These are phyloP conservation scores for Pterocarpus macrocarpus DNA, from an alignment of 306 rosid genomes.

Conservation along the genomic window DNA sequence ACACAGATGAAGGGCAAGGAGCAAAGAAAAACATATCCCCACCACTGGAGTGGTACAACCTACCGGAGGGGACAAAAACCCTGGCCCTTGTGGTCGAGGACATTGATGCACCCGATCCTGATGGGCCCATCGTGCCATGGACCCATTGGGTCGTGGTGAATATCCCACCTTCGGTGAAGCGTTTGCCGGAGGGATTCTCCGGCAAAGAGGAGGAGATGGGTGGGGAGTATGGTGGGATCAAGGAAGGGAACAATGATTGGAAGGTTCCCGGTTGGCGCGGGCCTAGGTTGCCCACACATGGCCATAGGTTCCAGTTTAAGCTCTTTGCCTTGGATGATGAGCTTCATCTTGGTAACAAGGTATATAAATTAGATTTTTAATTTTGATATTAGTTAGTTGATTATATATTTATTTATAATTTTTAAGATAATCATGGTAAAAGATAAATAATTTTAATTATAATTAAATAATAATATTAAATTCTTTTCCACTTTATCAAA, in stretches of 20 bases:
- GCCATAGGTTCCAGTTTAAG: constrained; percentile 74
- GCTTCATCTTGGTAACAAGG: constrained; percentile 78
- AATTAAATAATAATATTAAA: too few species aligned
- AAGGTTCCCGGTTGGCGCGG: constrained; percentile 87
- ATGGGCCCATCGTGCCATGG: constrained; percentile 73
- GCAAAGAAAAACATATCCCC: constrained; percentile 82
- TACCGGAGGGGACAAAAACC: constrained; percentile 70
- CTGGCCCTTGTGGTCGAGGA: constrained; percentile 80
- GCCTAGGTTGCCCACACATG: constrained; percentile 69
- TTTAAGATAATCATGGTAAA: too few species aligned
- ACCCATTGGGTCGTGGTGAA: constrained; percentile 80
- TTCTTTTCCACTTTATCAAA: too few species aligned
- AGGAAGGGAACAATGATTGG: constrained; percentile 75
- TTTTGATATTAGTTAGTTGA: background rate
- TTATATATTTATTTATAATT: background rate
- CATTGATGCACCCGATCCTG: constrained; percentile 77
- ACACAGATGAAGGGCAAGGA: constrained; percentile 82
- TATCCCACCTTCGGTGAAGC: constrained; percentile 63
- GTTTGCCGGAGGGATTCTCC: constrained; percentile 81
- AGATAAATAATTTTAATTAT: too few species aligned
- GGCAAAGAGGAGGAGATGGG: constrained; percentile 66
- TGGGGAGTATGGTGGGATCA: constrained; percentile 55
- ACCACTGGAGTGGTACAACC: constrained; percentile 87
- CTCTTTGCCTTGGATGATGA: constrained; percentile 82
- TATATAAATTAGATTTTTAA: constrained; percentile 1